Evolutionary conservation across 768 basidiomycete species (phyloP), one percentile per base, ranked within the genome.

Genomic region (Tylopilus sp.): DNA sequence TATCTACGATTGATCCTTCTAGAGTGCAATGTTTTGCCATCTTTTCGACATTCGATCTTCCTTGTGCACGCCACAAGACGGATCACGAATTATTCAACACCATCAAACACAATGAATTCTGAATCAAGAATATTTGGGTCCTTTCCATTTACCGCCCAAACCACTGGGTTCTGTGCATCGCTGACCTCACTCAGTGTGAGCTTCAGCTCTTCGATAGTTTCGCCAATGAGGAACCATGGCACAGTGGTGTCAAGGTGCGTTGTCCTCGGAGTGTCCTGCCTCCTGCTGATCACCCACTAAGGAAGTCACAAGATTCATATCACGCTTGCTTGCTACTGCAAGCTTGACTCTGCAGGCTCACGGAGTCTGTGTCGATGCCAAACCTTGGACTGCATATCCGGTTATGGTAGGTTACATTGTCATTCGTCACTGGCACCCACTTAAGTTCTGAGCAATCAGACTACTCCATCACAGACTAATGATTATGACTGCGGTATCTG

Each of bases 81-180:
- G 8, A 31, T 4, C 0, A 6, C 4, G 6, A 45, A 3, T 11
- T 45, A 11, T 45, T 11, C 7, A 22, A 30, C 3, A 30, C 14
- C 0, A 33, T 21, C 0, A 3, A 14, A 7, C 44, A 22, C 29
- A 45, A 19, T 6, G n/a, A 24, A 1, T 77, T 65, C 47, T 75
- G 73, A 72, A 14, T 11, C 0, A 71, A 68, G 13, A 16, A 46
- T 5, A 29, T 29, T 10, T 45, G 43, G 37, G 40, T 50, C 14
- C 29, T 50, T 26, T 26, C 50, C 10, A 52, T 45, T 17, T 24
- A 29, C 17, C 28, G 13, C 1, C 44, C 51, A 31, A n/a, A 12
- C 2, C 45, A 47, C 14, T 53, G 45, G 52, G 45, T 53, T 9
- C 10, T 53, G 11, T 42, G 45, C 9, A 1, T 41, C 1, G 38